Evolutionary conservation across 2,329 filamentous ascomycete genomes (phyloP).

Genomic region (Elsinoe batatas): DNA sequence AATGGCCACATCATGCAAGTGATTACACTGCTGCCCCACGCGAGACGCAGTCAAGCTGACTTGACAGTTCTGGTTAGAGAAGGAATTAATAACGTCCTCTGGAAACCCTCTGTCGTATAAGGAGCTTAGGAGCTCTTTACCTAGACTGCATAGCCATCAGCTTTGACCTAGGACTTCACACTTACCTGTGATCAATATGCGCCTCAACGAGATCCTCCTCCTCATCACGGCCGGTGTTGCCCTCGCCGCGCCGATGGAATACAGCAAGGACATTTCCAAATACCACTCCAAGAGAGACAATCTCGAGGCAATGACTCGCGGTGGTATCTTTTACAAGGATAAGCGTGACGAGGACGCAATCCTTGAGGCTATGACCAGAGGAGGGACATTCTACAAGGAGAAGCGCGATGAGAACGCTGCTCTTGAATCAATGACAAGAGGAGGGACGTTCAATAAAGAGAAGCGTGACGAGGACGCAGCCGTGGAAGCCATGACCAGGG

Average conservation of each 20-base stretch:
- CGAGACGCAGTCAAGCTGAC: not conserved
- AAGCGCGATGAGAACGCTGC: not conserved
- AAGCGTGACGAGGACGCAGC: not conserved
- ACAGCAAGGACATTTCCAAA: not conserved
- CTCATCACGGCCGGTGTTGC: not conserved
- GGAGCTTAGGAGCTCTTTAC: not conserved
- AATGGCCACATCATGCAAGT: not conserved
- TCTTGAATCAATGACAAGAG: not conserved
- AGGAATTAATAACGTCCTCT: not conserved
- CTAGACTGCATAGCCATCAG: not conserved
- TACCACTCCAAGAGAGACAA: not conserved
- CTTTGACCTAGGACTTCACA: not conserved
- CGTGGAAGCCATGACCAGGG: not conserved
- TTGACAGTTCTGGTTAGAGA: not conserved
- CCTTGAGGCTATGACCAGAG: not conserved
- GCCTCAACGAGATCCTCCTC: not conserved
- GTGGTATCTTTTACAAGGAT: not conserved
- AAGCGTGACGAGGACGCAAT: not conserved
- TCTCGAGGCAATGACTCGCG: conserved; percentile 1
- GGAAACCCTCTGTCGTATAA: not conserved
- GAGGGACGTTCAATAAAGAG: not conserved
- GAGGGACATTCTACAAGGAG: not conserved
- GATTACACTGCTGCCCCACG: not conserved
- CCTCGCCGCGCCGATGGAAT: not conserved
- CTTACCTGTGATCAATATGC: not conserved